Evolutionary conservation across 352 stramenopile genomes (phyloP).

Genomic region (Saprolegnia parasitica): DNA sequence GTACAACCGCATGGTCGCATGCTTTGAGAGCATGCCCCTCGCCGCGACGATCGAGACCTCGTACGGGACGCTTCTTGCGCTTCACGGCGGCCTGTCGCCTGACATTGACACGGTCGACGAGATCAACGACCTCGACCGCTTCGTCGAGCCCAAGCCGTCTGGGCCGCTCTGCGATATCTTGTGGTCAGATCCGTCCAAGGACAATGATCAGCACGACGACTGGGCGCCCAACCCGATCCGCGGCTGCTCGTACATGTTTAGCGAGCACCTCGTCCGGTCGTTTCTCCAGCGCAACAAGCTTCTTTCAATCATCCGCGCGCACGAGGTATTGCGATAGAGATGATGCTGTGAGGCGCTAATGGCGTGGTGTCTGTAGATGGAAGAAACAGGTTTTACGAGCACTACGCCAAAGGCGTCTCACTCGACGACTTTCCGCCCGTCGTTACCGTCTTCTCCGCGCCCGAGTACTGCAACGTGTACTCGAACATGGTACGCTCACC

Average conservation of each 20-base stretch:
- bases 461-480: conserved; percentile 82
- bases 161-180: conserved; percentile 98
- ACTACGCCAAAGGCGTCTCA: conserved; percentile 37
- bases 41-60: conserved; percentile 56
- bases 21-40: conserved; percentile 77
- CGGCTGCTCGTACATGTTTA: conserved; percentile 81
- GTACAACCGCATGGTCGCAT: conserved; percentile 80
- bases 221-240: conserved; percentile 64
- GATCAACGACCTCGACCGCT: conserved; percentile 74
- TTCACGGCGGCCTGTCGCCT: conserved; percentile 72
- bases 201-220: conserved; percentile 37
- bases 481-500: conserved; percentile 47
- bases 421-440: conserved; percentile 25
- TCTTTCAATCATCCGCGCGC: conserved; percentile 65
- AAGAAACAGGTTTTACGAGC: conserved; percentile 73
- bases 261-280: conserved; percentile 49
- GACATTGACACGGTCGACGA: conserved; percentile 65
- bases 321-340: conserved; percentile 56
- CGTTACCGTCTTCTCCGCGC: conserved; percentile 72
- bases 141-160: conserved; percentile 72
- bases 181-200: conserved; percentile 98
- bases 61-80: conserved; percentile 55
- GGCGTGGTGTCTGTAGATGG: conserved; percentile 34
- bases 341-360: neutral
- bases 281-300: conserved; percentile 67